Conservation (phyloP, 352 stramenopile genomes). For the Phytophthora meadii region DNA sequence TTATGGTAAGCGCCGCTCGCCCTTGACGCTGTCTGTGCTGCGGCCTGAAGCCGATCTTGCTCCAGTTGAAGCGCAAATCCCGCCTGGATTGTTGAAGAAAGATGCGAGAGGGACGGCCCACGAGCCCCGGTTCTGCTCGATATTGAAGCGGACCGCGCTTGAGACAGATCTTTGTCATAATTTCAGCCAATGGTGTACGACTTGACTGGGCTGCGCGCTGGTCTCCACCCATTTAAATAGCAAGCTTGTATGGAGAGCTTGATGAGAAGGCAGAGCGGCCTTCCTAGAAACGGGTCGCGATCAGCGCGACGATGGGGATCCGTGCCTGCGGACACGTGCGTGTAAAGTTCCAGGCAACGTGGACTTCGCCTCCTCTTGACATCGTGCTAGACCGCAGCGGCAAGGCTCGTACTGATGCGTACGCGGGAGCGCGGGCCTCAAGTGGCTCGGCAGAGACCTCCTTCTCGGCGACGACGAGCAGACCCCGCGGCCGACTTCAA, state of each 20-base stretch:
- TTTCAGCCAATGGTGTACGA: conserved; percentile 27
- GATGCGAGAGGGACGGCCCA: conserved; percentile 9
- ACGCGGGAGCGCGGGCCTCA: conserved; percentile 8
- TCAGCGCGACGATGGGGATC: conserved; percentile 30
- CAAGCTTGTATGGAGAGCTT: conserved; percentile 10
- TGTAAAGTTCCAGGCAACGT: background rate
- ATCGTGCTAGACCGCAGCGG: background rate
- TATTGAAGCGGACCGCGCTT: conserved; percentile 48
- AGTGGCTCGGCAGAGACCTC: conserved; percentile 7
- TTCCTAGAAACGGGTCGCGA: conserved; percentile 21
- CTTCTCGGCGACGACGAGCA: background rate
- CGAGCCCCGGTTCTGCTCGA: conserved; percentile 26
- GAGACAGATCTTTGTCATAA: conserved; percentile 21
- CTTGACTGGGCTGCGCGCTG: background rate
- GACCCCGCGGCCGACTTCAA: conserved; percentile 16
- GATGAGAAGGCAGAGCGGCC: background rate
- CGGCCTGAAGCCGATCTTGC: conserved; percentile 1
- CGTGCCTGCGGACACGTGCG: conserved; percentile 14
- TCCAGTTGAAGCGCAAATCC: conserved; percentile 8
- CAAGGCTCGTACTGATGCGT: background rate
- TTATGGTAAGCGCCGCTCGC: background rate
- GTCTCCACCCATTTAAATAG: conserved; percentile 32
- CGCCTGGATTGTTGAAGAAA: conserved; percentile 34
- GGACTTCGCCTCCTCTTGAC: background rate
- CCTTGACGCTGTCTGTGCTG: too few relatives aligned